These are phyloP conservation scores for Elaeis oleifera DNA, from an alignment of 202 grass and related monocot genomes.

Conservation along the genomic window DNA sequence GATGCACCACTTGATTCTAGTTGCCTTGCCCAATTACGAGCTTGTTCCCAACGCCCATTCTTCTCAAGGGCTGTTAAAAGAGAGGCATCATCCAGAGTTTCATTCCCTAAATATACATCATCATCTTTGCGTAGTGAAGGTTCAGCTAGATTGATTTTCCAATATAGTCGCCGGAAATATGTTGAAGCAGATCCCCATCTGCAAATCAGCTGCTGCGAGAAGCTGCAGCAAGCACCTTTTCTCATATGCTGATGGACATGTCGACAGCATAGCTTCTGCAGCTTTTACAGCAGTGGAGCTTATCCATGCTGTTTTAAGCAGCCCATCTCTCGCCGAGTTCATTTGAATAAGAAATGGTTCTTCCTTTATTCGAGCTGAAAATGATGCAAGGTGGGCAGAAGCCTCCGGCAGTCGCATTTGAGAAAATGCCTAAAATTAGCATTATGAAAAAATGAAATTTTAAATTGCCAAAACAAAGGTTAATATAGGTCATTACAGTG, in stretches of 20 bases:
- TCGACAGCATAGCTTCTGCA: slow-evolving; percentile 73
- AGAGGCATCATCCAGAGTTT: slow-evolving; percentile 70
- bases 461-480: slow-evolving; percentile 23
- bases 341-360: slow-evolving; percentile 44
- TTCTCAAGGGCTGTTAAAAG: slow-evolving; percentile 74
- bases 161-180: slow-evolving; percentile 72
- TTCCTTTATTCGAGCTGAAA: slow-evolving; percentile 73
- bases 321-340: slow-evolving; percentile 46
- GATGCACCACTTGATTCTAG: slow-evolving; percentile 58
- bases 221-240: slow-evolving; percentile 73
- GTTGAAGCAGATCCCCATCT: slow-evolving; percentile 71
- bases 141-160: slow-evolving; percentile 85
- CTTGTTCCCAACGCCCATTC: slow-evolving; percentile 74
- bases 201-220: slow-evolving; percentile 75
- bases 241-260: slow-evolving; percentile 85
- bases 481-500: no score
- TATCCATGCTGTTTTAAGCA: slow-evolving; percentile 62
- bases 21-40: slow-evolving; percentile 82
- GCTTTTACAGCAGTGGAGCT: slow-evolving; percentile 74
- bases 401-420: slow-evolving; percentile 92
- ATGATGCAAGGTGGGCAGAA: slow-evolving; percentile 71
- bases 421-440: slow-evolving; percentile 72
- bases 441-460: slow-evolving; percentile 18
- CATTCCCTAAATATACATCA: slow-evolving; percentile 59
- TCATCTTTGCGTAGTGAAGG: slow-evolving; percentile 54